Percentiles rank a stretch among this genome's conserved stretches.
These are phyloP conservation scores for Emmonsiellopsis sp. DNA, from an alignment of 2,329 filamentous ascomycete species.

Conservation along the genomic window DNA sequence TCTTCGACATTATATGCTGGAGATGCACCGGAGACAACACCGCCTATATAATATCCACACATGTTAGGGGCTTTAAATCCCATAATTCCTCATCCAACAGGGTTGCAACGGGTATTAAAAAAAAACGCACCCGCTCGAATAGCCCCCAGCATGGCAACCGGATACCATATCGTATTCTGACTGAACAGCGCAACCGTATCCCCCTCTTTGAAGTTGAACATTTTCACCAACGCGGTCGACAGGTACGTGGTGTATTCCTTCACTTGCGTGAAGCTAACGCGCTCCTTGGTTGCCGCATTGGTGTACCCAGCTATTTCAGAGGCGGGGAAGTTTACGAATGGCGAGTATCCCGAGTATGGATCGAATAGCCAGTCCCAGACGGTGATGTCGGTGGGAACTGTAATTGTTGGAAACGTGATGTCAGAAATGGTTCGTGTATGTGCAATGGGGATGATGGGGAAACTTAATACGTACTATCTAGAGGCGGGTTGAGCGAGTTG, in stretches of 20 bases:
- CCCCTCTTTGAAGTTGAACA: conserved; percentile 45
- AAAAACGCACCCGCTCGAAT: conserved; percentile 36
- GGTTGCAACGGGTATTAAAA: conserved; percentile 28
- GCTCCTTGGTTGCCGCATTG: conserved; percentile 51
- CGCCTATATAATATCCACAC: conserved; percentile 17
- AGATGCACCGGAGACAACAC: conserved; percentile 52
- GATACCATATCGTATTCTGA: conserved; percentile 60
- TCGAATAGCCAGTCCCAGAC: conserved; percentile 57
- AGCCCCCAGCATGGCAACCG: conserved; percentile 52
- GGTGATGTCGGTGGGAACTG: conserved; percentile 46
- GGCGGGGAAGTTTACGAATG: conserved; percentile 32
- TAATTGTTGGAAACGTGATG: not conserved
- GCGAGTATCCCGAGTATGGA: conserved; percentile 39
- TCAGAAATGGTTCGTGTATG: not conserved
- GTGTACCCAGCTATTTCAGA: conserved; percentile 44
- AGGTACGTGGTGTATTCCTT: conserved; percentile 50
- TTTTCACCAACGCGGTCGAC: conserved; percentile 50
- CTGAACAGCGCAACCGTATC: conserved; percentile 54
- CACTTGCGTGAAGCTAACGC: conserved; percentile 49
- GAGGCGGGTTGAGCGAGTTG: not conserved
- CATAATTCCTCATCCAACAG: conserved; percentile 43
- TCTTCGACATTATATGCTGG: conserved; percentile 61
- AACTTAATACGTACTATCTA: not conserved
- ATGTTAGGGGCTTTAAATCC: conserved; percentile 34
- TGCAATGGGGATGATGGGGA: not conserved